Base-by-base conservation (phyloP, 495 filamentous ascomycete genomes). In the Podospora sp. region DNA sequence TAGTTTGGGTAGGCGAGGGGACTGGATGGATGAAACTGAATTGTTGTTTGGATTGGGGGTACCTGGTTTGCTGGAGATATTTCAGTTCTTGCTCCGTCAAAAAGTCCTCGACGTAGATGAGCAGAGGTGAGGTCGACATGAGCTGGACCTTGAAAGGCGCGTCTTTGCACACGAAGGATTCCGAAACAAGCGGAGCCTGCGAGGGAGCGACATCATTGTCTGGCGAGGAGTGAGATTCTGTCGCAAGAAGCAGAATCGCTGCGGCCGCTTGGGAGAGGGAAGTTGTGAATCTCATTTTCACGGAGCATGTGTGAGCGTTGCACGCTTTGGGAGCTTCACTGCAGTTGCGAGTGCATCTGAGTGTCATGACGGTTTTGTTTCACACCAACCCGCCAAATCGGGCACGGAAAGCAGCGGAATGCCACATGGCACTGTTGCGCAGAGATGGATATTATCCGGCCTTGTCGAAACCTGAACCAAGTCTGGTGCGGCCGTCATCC, bases 51-150 rank as follows among this genome's bases (percentile, higher is more conserved):
- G 11, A 66, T 46, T 36, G 33, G 60, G 71, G 76, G 65, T 65
- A 81, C 82, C 80, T 81, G 56, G 79, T 71, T 24, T 75, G 56
- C 60, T 72, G 71, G 1, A 83, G 69, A 27, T 83, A 78, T 0
- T 51, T 52, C 60, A 72, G 72, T 61, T 83, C 81, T 24, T 72
- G 61, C 16, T 68, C 12, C 7, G 77, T 81, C 21, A 83, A 57
- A 70, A 83, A 83, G 62, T 77, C 72, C 11, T 76, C 76, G 65
- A 86, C 78, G 71, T 86, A 86, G 56, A 87, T 80, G 6, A 87
- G 75, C 18, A 86, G 73, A 0, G 85, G 85, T 36, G 76, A 78
- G 63, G 80, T 76, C 6, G 82, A 83, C 65, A 86, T 77, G 46
- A 86, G 68, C 52, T 83, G 79, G 11, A 78, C 76, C 12, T 76